Conservation (phyloP, 805 yeast genomes). For the Cyberlindnera xishuangbannaensis region DNA sequence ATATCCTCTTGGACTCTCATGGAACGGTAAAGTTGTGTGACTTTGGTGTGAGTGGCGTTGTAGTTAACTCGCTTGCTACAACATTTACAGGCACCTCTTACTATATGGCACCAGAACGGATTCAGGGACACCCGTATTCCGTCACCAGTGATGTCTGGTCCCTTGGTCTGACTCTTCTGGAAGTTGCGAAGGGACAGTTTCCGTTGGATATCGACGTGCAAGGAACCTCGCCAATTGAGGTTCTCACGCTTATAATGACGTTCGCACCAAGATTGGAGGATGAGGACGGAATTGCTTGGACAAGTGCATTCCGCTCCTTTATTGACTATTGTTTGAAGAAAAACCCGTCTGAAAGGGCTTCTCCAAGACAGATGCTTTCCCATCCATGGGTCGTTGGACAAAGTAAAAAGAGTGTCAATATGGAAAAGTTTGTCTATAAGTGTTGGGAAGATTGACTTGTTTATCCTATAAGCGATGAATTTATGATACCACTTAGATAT, state of each 20-base stretch:
- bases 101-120: conserved; percentile 98
- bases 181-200: conserved; percentile 88
- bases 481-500: too few species aligned
- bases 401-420: conserved; percentile 62
- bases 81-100: conserved; percentile 97
- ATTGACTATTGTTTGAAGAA: conserved; percentile 75
- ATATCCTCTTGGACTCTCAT: conserved; percentile 63
- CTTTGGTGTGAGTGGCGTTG: conserved; percentile 97
- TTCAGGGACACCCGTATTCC: conserved; percentile 91
- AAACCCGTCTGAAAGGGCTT: conserved; percentile 74
- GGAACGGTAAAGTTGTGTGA: conserved; percentile 94
- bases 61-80: conserved; percentile 89
- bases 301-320: conserved; percentile 76
- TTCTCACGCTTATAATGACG: conserved; percentile 73
- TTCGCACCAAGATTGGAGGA: conserved; percentile 77
- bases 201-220: conserved; percentile 47
- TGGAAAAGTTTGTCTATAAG: conserved; percentile 77
- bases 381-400: conserved; percentile 94
- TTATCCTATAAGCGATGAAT: too few species aligned
- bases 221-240: conserved; percentile 78
- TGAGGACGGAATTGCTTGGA: conserved; percentile 76
- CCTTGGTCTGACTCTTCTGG: conserved; percentile 82
- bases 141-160: conserved; percentile 98
- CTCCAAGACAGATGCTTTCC: conserved; percentile 86
- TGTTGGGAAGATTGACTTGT: conserved; percentile 27